Evolutionary conservation across 371 early-diverging fungal genomes (phyloP).

Genomic region (Mortierella sp.): DNA sequence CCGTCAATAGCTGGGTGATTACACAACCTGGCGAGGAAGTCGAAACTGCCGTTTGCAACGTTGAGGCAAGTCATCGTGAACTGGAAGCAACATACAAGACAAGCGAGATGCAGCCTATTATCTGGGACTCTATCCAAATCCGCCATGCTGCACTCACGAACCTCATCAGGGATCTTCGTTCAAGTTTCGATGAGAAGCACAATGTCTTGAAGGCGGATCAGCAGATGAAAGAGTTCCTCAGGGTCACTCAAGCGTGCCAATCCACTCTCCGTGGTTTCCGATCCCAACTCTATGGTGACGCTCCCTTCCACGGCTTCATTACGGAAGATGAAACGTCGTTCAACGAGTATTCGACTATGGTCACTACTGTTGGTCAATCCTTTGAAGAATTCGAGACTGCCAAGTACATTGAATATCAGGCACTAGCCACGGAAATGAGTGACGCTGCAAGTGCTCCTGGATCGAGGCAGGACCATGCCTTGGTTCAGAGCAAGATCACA

Average conservation of each 20-base stretch:
- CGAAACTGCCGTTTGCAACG: slow-evolving; percentile 21
- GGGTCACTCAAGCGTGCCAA: slow-evolving; percentile 25
- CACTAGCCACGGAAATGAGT: slow-evolving; percentile 8
- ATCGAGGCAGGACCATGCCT: slow-evolving; percentile 33
- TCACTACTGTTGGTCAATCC: slow-evolving; percentile 18
- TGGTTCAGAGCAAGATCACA: slow-evolving; percentile 26
- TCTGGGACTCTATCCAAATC: slow-evolving; percentile 51
- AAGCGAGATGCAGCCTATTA: slow-evolving; percentile 15
- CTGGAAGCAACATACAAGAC: slow-evolving; percentile 30
- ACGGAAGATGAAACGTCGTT: slow-evolving; percentile 30
- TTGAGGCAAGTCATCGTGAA: slow-evolving; percentile 20
- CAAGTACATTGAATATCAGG: slow-evolving; percentile 15
- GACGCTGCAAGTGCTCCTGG: slow-evolving; percentile 13
- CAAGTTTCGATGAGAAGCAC: slow-evolving; percentile 35
- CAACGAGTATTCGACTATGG: slow-evolving; percentile 26
- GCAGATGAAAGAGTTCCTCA: slow-evolving; percentile 38
- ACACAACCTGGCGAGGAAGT: slow-evolving; percentile 26
- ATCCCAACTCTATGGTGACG: slow-evolving; percentile 23
- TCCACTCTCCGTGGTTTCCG: slow-evolving; percentile 36
- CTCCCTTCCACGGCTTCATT: slow-evolving; percentile 33
- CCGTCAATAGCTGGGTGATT: slow-evolving; percentile 33
- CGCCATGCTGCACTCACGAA: slow-evolving; percentile 33
- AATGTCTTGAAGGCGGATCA: slow-evolving; percentile 30
- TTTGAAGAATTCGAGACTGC: slow-evolving; percentile 31
- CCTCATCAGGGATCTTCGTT: slow-evolving; percentile 36